These are phyloP conservation scores for Dissophora globulifera DNA, from an alignment of 192 early-diverging fungal species.

Conservation along the genomic window DNA sequence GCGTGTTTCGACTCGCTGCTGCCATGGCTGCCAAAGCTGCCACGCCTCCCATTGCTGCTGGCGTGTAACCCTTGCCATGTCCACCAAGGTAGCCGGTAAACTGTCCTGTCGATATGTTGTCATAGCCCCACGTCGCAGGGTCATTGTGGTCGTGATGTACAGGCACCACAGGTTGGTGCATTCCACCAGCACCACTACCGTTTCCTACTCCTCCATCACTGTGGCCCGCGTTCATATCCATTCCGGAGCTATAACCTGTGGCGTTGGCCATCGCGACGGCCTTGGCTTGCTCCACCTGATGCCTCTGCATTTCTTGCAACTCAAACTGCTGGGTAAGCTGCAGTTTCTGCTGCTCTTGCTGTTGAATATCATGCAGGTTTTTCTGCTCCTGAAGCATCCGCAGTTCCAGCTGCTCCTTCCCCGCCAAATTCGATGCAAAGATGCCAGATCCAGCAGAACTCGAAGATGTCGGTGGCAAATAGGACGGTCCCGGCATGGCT, in stretches of 20 bases:
- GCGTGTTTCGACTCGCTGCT: constrained; percentile 21
- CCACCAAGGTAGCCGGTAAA: constrained; percentile 41
- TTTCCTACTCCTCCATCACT: too few species aligned
- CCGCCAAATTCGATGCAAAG: constrained; percentile 4
- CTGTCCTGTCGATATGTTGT: constrained; percentile 7
- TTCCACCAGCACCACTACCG: too few species aligned
- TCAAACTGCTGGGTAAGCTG: constrained; percentile 35
- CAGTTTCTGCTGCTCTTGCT: constrained; percentile 24
- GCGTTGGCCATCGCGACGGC: constrained; percentile 2
- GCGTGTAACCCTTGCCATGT: constrained; percentile 34
- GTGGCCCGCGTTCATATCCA: too few species aligned
- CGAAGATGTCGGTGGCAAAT: too few species aligned
- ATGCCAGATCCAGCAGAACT: not conserved
- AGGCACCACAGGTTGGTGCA: not conserved
- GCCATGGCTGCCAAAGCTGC: constrained; percentile 40
- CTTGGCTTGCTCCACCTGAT: constrained; percentile 15
- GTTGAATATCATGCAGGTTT: constrained; percentile 9
- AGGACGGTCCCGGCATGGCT: constrained; percentile 11
- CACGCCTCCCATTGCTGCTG: constrained; percentile 34
- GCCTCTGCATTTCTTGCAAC: constrained; percentile 23
- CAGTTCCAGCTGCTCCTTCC: constrained; percentile 3
- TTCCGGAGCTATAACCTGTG: not conserved
- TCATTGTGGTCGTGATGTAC: constrained; percentile 49
- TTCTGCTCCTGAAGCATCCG: constrained; percentile 28
- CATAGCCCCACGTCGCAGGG: constrained; percentile 38